Percentiles rank a stretch among this genome's conserved stretches.
phyloP scores from a whole-genome alignment of 371 early-diverging fungal species.

The Zopfochytrium polystomum region DNA sequence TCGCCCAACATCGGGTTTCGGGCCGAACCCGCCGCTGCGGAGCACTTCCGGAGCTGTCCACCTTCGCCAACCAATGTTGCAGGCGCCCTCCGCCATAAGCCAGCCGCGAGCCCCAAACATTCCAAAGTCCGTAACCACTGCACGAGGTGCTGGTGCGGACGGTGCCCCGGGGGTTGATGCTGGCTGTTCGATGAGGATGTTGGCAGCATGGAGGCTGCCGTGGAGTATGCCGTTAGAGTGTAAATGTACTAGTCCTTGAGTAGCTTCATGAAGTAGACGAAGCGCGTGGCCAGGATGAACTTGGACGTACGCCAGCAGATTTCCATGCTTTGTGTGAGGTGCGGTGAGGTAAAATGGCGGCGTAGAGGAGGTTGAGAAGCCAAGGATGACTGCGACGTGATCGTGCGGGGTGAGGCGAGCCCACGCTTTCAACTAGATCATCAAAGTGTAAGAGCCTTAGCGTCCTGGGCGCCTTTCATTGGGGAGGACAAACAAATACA shows the following conservation, averaged over 20 bases:
- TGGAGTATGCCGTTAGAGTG: constrained; percentile 24
- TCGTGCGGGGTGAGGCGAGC: not conserved
- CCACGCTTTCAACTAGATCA: constrained; percentile 9
- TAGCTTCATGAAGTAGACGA: constrained; percentile 22
- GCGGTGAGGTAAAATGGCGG: constrained; percentile 15
- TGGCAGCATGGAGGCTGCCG: constrained; percentile 20
- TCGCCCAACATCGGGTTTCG: not conserved
- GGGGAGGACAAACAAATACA: not conserved
- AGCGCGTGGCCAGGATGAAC: constrained; percentile 21
- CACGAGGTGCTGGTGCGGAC: no score
- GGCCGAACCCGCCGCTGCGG: constrained; percentile 16
- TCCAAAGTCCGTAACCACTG: constrained; percentile 32
- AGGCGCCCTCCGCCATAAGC: constrained; percentile 12
- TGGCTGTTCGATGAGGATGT: constrained; percentile 24
- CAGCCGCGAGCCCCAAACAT: constrained; percentile 16
- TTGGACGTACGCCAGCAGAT: constrained; percentile 17
- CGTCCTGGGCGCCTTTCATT: not conserved
- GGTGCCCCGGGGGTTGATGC: no score
- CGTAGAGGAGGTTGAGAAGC: constrained; percentile 9
- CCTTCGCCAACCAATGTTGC: constrained; percentile 7
- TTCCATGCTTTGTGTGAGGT: constrained; percentile 20
- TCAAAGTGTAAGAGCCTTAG: not conserved
- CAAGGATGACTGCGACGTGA: constrained; percentile 16
- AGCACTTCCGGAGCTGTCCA: constrained; percentile 33
- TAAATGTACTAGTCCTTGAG: constrained; percentile 15